Evolutionary conservation across 345 rosid genomes (phyloP).

Genomic region (Populus pruinosa): DNA sequence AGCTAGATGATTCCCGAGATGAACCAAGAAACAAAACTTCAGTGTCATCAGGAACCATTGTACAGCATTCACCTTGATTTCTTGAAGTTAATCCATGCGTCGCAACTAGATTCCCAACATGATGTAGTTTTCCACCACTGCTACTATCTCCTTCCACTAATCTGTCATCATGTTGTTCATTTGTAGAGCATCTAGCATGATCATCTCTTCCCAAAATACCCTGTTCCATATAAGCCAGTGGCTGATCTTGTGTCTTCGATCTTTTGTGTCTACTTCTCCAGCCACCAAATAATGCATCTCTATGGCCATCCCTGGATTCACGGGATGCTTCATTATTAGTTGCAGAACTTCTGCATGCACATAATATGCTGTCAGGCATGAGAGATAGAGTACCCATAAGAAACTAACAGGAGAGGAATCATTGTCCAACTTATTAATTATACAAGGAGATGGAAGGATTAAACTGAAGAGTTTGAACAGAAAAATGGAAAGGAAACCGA

Average conservation of each 20-base stretch:
- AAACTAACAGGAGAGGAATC: not conserved
- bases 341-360: conserved; percentile 28
- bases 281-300: conserved; percentile 33
- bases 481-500: not conserved
- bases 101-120: not conserved
- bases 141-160: conserved; percentile 18
- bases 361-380: conserved; percentile 4
- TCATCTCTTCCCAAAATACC: not conserved
- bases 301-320: conserved; percentile 26
- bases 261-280: conserved; percentile 58
- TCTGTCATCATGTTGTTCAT: conserved; percentile 22
- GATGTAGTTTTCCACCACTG: conserved; percentile 23
- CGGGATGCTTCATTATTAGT: conserved; percentile 16
- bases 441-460: not conserved
- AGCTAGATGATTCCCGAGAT: conserved; percentile 51
- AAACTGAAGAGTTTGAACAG: not conserved
- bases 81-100: conserved; percentile 28
- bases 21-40: conserved; percentile 50
- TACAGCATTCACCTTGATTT: conserved; percentile 38
- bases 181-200: conserved; percentile 20
- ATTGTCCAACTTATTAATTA: not conserved
- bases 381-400: not conserved
- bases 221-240: not conserved
- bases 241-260: conserved; percentile 13
- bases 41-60: conserved; percentile 36